Base-by-base conservation (phyloP, 2,329 filamentous ascomycete species). In the Ophiocordyceps robertsii region DNA sequence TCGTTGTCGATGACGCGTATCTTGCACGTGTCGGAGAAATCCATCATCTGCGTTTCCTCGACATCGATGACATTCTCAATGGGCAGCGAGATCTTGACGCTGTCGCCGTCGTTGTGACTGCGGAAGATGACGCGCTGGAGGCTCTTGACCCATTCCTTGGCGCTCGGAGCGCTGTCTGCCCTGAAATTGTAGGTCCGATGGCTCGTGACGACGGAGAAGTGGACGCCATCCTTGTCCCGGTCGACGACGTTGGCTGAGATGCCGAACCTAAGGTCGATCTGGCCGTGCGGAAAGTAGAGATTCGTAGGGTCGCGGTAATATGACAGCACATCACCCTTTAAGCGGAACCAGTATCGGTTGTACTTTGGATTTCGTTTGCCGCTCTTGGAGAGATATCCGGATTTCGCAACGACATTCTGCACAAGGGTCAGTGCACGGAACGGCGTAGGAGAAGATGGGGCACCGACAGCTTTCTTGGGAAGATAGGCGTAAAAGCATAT, bases 401-500 rank as follows among this genome's bases (percentile, higher is more conserved):
- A 90, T 62, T 95, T 96, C 50, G 81, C 75, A 16, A 84, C 74
- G 43, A 80, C 72, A 51, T 84, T 77, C 73, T 85, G 58, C 31
- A 3, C 21, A 7, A 13, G 6, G 24, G 24, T 27, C 9, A 27
- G 32, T 57, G n/a, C 59, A 53, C 40, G 16, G 10, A 7, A 32
- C 37, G 8, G 16, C 13, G 10, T 11, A n/a, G 12, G 17, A 16
- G 14, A 4, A 29, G 8, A 35, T 21, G 38, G n/a, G 16, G 27
- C 19, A 56, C 80, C 62, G 69, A 84, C 83, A 41, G 83, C 78
- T 70, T 92, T 95, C 68, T 89, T 93, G 7, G 88, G 88, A n/a
- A 96, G 73, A 58, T 95, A 95, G 33, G 92, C 88, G 58, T 95
- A 96, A 60, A 96, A 98, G 64, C 89, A 95, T 47, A 96, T 84